Evolutionary conservation across 768 basidiomycete species (phyloP).

Genomic region (Gloeostereum incarnatum): DNA sequence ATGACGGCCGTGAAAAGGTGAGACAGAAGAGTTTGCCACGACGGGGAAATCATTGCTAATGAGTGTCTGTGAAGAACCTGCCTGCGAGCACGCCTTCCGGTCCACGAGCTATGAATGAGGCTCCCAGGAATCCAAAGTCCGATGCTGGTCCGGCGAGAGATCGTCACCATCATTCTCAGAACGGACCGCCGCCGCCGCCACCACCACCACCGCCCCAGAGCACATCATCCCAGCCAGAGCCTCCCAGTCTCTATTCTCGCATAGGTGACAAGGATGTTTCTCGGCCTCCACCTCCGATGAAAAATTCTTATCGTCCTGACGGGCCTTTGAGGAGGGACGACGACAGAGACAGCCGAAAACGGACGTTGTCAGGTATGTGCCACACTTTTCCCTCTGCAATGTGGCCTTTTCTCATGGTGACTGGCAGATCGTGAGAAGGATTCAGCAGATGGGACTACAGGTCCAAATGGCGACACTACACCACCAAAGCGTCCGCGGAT

Average conservation of each 20-base stretch:
- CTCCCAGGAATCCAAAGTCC: conserved; percentile 28
- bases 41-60: background rate
- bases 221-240: too few relatives aligned
- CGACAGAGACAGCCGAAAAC: conserved; percentile 61
- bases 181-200: too few relatives aligned
- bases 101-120: conserved; percentile 60
- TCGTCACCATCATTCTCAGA: too few relatives aligned
- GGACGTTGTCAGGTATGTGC: conserved; percentile 55
- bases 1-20: conserved; percentile 33
- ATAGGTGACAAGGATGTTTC: conserved; percentile 52
- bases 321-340: conserved; percentile 32
- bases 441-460: conserved; percentile 23
- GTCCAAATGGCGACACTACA: conserved; percentile 25
- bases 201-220: too few relatives aligned
- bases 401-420: conserved; percentile 7
- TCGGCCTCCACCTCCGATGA: conserved; percentile 25
- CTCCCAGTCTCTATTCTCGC: conserved; percentile 41
- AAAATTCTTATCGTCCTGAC: conserved; percentile 36
- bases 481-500: conserved; percentile 55
- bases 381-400: conserved; percentile 1
- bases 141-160: too few relatives aligned
- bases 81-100: conserved; percentile 58
- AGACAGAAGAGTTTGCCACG: conserved; percentile 49
- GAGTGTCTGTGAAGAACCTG: conserved; percentile 26
- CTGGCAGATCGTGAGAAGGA: conserved; percentile 58